A percentile compares a stretch with the other conserved stretches of the same genome.
Conservation (phyloP, 805 yeast genomes). For the Candida nanaspora region DNA sequence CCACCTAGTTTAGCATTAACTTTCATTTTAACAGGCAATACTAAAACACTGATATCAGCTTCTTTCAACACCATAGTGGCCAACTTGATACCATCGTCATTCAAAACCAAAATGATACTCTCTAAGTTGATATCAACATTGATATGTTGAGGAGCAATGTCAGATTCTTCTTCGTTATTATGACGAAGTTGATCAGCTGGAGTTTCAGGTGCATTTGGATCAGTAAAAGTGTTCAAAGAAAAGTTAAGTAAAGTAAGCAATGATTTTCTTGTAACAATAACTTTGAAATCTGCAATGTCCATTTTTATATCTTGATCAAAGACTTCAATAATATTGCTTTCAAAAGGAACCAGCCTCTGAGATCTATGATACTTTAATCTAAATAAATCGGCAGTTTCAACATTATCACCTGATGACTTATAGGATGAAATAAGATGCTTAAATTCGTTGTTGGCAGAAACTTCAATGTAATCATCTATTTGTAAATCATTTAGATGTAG, state of each 20-base stretch:
- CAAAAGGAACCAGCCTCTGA: slow-evolving; percentile 51
- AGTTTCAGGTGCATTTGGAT: slow-evolving; percentile 61
- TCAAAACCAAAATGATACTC: slow-evolving; percentile 65
- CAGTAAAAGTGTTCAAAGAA: slow-evolving; percentile 79
- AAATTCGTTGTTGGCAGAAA: slow-evolving; percentile 53
- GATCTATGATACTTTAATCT: slow-evolving; percentile 49
- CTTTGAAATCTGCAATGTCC: slow-evolving; percentile 69
- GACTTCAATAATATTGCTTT: slow-evolving; percentile 50
- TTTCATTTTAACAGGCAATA: slow-evolving; percentile 74
- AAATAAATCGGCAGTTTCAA: slow-evolving; percentile 43
- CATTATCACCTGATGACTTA: slow-evolving; percentile 29
- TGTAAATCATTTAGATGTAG: slow-evolving; percentile 57
- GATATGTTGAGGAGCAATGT: slow-evolving; percentile 66
- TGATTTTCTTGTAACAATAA: slow-evolving; percentile 72
- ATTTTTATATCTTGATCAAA: slow-evolving; percentile 72
- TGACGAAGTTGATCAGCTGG: slow-evolving; percentile 70
- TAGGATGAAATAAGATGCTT: slow-evolving; percentile 65
- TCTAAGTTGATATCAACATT: slow-evolving; percentile 62
- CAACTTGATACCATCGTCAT: slow-evolving; percentile 75
- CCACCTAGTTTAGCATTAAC: slow-evolving; percentile 72
- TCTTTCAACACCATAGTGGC: slow-evolving; percentile 73
- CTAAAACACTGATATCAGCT: slow-evolving; percentile 57
- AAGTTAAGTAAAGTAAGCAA: slow-evolving; percentile 74
- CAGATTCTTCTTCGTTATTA: slow-evolving; percentile 48
- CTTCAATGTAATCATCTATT: slow-evolving; percentile 69